Conservation (phyloP, 257 asterid genomes). For the Lithospermum erythrorhizon region DNA sequence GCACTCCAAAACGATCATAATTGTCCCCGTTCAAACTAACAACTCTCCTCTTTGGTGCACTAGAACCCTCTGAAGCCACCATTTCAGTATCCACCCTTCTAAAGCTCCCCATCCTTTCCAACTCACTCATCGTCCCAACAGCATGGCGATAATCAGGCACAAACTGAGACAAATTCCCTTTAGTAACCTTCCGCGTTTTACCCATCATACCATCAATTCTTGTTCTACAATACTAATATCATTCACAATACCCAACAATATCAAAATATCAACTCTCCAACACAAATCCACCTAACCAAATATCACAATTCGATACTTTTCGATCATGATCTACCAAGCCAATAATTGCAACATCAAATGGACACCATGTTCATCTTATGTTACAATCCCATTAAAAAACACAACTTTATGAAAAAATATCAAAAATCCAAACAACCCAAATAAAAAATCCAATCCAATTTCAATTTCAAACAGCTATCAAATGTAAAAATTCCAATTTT, state of each 20-base stretch:
- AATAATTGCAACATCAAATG: too few species aligned
- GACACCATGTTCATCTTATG: background rate
- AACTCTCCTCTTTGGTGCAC: slow-evolving; percentile 23
- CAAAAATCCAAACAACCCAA: background rate
- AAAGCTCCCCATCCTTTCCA: slow-evolving; percentile 48
- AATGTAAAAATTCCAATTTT: too few species aligned
- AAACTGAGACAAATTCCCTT: slow-evolving; percentile 38
- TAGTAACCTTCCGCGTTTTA: slow-evolving; percentile 52
- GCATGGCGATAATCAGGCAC: slow-evolving; percentile 58
- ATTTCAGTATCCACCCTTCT: slow-evolving; percentile 34
- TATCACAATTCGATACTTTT: too few species aligned
- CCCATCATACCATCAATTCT: slow-evolving; percentile 40
- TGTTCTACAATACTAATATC: slow-evolving; percentile 20
- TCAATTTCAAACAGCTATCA: background rate
- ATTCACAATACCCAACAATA: slow-evolving; percentile 40
- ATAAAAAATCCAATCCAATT: background rate
- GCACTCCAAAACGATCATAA: slow-evolving; percentile 40
- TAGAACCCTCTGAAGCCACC: slow-evolving; percentile 29
- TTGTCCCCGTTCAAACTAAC: slow-evolving; percentile 30
- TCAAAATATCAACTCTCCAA: slow-evolving; percentile 13
- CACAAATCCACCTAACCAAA: too few species aligned
- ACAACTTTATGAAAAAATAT: too few species aligned
- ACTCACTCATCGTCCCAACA: slow-evolving; percentile 59
- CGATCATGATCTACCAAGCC: too few species aligned
- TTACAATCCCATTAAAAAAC: background rate